These are phyloP conservation scores for Cladosporium sp. DNA, from an alignment of 2,329 filamentous ascomycete species.

Conservation along the genomic window DNA sequence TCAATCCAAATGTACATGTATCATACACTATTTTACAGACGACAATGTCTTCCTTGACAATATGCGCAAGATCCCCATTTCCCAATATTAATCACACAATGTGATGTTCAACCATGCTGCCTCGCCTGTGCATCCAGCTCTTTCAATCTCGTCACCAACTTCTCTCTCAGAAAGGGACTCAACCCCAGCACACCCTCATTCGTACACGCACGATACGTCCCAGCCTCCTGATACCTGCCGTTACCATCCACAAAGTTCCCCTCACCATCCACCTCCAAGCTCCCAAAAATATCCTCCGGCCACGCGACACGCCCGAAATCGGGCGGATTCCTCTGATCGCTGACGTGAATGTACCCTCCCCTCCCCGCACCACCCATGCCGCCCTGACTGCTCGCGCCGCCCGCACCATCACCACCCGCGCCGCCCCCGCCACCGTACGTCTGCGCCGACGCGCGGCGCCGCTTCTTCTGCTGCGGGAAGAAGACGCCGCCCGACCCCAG, in stretches of 20 bases:
- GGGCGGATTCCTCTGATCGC: constrained; percentile 55
- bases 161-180: constrained; percentile 31
- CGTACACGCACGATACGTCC: constrained; percentile 59
- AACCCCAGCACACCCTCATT: constrained; percentile 51
- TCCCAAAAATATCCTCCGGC: constrained; percentile 65
- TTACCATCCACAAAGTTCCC: constrained; percentile 54
- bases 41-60: too few species aligned
- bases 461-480: constrained; percentile 35
- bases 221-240: constrained; percentile 58
- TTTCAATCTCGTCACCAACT: constrained; percentile 29
- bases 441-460: constrained; percentile 21
- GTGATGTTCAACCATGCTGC: not conserved
- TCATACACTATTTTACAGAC: too few species aligned
- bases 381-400: constrained; percentile 55
- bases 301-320: constrained; percentile 62
- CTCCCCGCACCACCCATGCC: constrained; percentile 54
- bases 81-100: too few species aligned
- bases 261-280: constrained; percentile 56
- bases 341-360: constrained; percentile 62
- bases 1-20: too few species aligned
- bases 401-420: constrained; percentile 45
- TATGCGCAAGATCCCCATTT: too few species aligned
- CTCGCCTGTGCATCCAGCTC: constrained; percentile 29
- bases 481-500: constrained; percentile 49
- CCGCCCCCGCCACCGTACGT: constrained; percentile 34